Base-by-base conservation (phyloP, 495 filamentous ascomycete genomes). In the Beverwykella pulmonaria region DNA sequence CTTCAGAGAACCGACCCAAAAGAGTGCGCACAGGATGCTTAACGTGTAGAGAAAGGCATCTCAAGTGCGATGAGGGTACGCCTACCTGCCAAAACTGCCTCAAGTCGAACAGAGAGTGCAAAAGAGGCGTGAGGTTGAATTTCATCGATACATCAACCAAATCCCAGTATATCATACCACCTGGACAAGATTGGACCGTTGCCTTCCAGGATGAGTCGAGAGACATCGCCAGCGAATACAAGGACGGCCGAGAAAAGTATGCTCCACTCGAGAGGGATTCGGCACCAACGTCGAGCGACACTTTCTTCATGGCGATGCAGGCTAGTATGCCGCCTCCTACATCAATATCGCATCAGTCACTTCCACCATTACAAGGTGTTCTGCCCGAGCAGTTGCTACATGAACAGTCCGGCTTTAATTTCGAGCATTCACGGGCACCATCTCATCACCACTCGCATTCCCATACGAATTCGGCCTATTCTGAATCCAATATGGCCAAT, bases 221-320 rank as follows among this genome's bases (percentile, higher is more conserved):
- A 32, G 82, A 89, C 49, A 96, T 98, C 72, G 94, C 94, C 8
- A 92, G 90, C 0, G 91, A 96, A 75, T 98, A 98, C 76, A 83
- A 88, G 53, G 93, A 92, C 6, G 94, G 94, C 0, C 76, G 89
- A 48, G 83, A 84, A 63, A 84, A 84, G 70, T 98, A 98, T 78
- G 74, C 3, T 27, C 75, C 44, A 32, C 68, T 71, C 48, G 76
- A 80, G n/a, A 61, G 71, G 27, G 73, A 67, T 25, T 9, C 23
- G 15, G 17, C 34, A 0, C 77, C 89, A 50, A 22, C 61, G 14
- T 25, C 27, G 1, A 34, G n/a, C 83, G 84, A 70, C 96, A 97
- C 78, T 82, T 87, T 39, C 82, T 81, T 12, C 73, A 86, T 75
- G 75, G 60, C 39, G 1, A 63, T 61, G 29, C 23, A 39, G 25